Percentiles rank a stretch among this genome's conserved stretches.
Evolutionary conservation across 2,329 filamentous ascomycete species (phyloP).

Genomic region (Domatiomyces globalis): DNA sequence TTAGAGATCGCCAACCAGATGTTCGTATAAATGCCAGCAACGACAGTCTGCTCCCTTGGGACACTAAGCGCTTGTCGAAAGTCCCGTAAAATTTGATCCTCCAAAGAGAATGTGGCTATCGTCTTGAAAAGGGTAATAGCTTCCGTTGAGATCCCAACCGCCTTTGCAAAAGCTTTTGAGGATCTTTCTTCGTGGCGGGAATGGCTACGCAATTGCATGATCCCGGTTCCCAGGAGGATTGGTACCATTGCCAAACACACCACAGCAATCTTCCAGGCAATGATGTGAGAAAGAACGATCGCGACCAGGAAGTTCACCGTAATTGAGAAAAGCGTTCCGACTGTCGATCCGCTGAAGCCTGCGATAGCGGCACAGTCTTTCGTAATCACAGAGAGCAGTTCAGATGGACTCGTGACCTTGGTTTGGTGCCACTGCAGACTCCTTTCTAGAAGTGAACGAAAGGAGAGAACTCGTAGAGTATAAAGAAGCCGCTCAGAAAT

Average conservation of each 20-base stretch:
- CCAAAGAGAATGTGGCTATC: slow-evolving; percentile 37
- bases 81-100: slow-evolving; percentile 34
- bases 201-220: slow-evolving; percentile 49
- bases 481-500: slow-evolving; percentile 11
- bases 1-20: slow-evolving; percentile 33
- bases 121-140: slow-evolving; percentile 40
- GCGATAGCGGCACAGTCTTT: slow-evolving; percentile 53
- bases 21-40: slow-evolving; percentile 33
- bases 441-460: slow-evolving; percentile 13
- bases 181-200: slow-evolving; percentile 44
- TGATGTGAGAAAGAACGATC: slow-evolving; percentile 53
- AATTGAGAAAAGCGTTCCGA: slow-evolving; percentile 14
- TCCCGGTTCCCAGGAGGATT: slow-evolving; percentile 52
- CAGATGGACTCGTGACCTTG: slow-evolving; percentile 44
- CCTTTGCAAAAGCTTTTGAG: slow-evolving; percentile 36
- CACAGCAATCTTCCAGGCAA: slow-evolving; percentile 63
- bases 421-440: slow-evolving; percentile 52
- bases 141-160: slow-evolving; percentile 38
- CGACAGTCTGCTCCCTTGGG: slow-evolving; percentile 35
- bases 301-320: slow-evolving; percentile 55
- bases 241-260: slow-evolving; percentile 58
- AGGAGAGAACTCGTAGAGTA: slow-evolving; percentile 10
- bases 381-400: slow-evolving; percentile 53
- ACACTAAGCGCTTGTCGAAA: slow-evolving; percentile 33
- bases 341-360: slow-evolving; percentile 37